Conservation (phyloP, 306 rosid genomes). For the Pterocarpus macrocarpus region DNA sequence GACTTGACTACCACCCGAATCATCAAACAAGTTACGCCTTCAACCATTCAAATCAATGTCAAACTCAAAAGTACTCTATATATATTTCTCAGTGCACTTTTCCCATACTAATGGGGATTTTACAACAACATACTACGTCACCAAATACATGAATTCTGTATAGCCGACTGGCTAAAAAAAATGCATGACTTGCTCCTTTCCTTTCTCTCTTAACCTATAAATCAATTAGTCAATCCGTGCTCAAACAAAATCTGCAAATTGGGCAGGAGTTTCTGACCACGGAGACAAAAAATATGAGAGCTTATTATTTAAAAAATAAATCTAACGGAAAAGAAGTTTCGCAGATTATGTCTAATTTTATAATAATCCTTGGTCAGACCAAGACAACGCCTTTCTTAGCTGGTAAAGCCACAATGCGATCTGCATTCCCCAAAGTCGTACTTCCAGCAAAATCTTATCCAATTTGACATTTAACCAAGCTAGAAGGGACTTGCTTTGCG, state of each 20-base stretch:
- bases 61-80: background rate
- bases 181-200: constrained; percentile 12
- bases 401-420: constrained; percentile 79
- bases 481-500: constrained; percentile 66
- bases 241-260: constrained; percentile 37
- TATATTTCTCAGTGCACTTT: constrained; percentile 26
- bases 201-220: constrained; percentile 21
- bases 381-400: constrained; percentile 62
- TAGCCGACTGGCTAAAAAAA: constrained; percentile 7
- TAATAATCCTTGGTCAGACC: constrained; percentile 52
- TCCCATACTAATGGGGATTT: constrained; percentile 43
- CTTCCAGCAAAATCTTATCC: constrained; percentile 71
- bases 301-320: constrained; percentile 44
- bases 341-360: constrained; percentile 16
- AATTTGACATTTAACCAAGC: constrained; percentile 63
- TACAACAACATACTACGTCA: constrained; percentile 42
- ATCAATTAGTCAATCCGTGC: constrained; percentile 43
- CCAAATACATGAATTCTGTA: constrained; percentile 29
- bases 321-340: constrained; percentile 32
- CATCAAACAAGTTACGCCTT: constrained; percentile 8
- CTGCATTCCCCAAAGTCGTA: constrained; percentile 78
- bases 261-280: constrained; percentile 47
- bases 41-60: constrained; percentile 22
- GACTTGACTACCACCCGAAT: background rate
- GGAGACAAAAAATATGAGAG: constrained; percentile 60